Base-by-base conservation (phyloP, 441 rosid species). In the Syzygium malaccense region DNA sequence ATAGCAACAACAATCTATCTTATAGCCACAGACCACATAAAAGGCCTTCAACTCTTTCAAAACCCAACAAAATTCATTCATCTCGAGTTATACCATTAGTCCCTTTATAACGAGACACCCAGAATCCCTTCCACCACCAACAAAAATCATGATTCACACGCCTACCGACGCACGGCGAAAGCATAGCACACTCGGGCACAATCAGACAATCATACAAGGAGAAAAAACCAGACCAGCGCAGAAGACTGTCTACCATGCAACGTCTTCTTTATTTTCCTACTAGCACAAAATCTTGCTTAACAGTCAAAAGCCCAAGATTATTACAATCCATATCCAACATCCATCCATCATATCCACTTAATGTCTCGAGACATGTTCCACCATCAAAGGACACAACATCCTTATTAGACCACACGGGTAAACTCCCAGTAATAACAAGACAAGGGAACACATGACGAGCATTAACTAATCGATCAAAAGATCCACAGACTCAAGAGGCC, bases 401-500 rank as follows among this genome's bases (percentile, higher is more conserved):
- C 53, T 75, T 75, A 75, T 75, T 20, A 23, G 8, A 75, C 83
- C 51, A 75, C 15, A 75, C 53, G 28, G 14, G 53, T 14, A 75
- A 75, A 8, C 48, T 51, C 41, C 83, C 83, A 41, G 83, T 41
- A 75, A 41, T 14, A 23, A 75, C 53, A 75, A 41, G 83, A 23
- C 83, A 37, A 20, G 51, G 12, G 48, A 41, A 37, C 23, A 85
- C 62, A 12, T n/a, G 17, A 85, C 33, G 62, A 14, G 62, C n/a
- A 87, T 45, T 8, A 80, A 13, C 49, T 19, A 41, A 8, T 37
- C 14, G 28, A 45, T 4, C 37, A 20, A 28, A 15, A 89, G 30
- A 49, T 11, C 45, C 33, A 20, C 18, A 7, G 48, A 84, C 48
- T 88, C 88, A 91, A 28, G 93, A 93, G 90, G 92, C 88, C 49